Base-by-base conservation (phyloP, 257 asterid genomes). In the Solanum neorickii region DNA sequence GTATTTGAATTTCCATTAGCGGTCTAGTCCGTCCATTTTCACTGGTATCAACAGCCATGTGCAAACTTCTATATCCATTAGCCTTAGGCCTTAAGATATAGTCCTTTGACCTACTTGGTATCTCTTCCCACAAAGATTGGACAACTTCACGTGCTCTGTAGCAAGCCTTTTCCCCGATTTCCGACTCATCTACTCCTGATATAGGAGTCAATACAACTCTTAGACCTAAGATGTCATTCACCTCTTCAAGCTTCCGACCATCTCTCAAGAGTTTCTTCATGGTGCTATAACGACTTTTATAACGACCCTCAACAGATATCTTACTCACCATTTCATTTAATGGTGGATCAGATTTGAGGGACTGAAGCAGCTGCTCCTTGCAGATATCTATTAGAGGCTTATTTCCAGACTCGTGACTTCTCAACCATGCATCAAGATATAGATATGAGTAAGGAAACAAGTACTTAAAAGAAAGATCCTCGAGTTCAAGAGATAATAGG, bases 261-360 rank as follows among this genome's bases (percentile, higher is more conserved):
- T 95, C 98, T 90, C 93, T 92, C 88, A 96, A 72, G 7, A 96
- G 95, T 85, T 96, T 96, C 95, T 96, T 96, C 99, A 96, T 96
- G 84, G 99, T 94, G 92, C 99, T 96, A 83, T 93, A 96, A 78
- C 96, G 94, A 88, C 98, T 94, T 92, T 96, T 96, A 44, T 90
- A 94, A 69, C 99, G 99, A 37, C 97, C 95, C 80, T 94, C 94
- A 70, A 94, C 91, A 16, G 95, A 91, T 84, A 96, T 90, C 49
- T 89, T 89, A 83, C 86, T 85, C 6, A 91, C 94, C 92, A 93
- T 92, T 83, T 90, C 90, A 23, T 77, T 84, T 59, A 96, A 87
- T 72, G 12, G 75, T 23, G 87, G 93, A 86, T 96, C 98, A 16
- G 95, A 92, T 65, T 56, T 91, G 59, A 96, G 90, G 83, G 95